Evolutionary conservation across 495 filamentous ascomycete genomes (phyloP).

Genomic region (Penicillium silybi): DNA sequence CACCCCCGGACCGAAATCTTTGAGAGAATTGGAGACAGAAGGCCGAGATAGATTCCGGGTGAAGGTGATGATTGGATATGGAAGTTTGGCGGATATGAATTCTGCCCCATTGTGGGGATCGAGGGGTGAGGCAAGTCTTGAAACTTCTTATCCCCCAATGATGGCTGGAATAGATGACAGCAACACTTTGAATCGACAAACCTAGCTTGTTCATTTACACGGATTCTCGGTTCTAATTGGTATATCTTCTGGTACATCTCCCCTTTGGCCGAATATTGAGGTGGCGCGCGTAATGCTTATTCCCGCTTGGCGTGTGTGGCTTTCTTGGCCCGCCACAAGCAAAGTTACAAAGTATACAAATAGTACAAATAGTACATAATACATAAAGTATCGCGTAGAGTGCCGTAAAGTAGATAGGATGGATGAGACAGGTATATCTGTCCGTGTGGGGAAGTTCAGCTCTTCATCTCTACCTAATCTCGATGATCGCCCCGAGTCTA

Average conservation of each 20-base stretch:
- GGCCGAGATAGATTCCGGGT: neutral
- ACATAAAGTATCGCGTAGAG: too few species aligned
- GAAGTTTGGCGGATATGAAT: conserved; percentile 1
- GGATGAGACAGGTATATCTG: too few species aligned
- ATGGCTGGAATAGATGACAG: neutral
- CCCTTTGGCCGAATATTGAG: neutral
- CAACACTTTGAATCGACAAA: neutral
- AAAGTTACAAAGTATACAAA: neutral
- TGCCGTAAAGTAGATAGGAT: too few species aligned
- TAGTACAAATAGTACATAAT: too few species aligned
- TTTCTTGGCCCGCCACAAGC: neutral
- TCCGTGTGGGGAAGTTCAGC: too few species aligned
- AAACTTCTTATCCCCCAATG: too few species aligned
- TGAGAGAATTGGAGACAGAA: neutral
- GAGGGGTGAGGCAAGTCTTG: conserved; percentile 1
- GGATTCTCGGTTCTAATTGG: neutral
- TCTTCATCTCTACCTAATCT: too few species aligned
- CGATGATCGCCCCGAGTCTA: too few species aligned
- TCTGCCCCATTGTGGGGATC: conserved; percentile 10
- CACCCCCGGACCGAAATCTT: conserved; percentile 2
- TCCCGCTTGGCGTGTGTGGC: conserved; percentile 11
- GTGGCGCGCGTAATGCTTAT: conserved; percentile 6
- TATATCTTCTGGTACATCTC: neutral
- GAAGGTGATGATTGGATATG: neutral
- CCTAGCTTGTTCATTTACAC: neutral